Percentiles rank a stretch among this genome's conserved stretches.
Conservation (phyloP, 1,284 basidiomycete species). For the Microbotryum scabiosae region DNA sequence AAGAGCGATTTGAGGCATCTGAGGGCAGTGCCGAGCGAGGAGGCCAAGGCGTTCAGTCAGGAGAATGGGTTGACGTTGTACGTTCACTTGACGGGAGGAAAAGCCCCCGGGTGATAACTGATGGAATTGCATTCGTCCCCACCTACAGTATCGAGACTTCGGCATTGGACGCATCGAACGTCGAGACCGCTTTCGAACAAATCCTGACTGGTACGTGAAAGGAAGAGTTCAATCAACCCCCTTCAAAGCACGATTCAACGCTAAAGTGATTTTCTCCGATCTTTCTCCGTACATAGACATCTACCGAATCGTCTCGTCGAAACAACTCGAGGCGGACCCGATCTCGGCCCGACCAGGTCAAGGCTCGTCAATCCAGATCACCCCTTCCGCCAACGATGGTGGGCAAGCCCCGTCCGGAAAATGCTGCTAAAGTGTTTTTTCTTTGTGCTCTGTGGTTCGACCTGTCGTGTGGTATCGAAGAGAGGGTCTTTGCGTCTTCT, state of each 20-base stretch:
- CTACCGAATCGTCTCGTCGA: slow-evolving; percentile 87
- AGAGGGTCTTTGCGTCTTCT: no score
- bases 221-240: no score
- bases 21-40: slow-evolving; percentile 86
- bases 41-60: slow-evolving; percentile 34
- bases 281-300: slow-evolving; percentile 54
- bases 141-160: slow-evolving; percentile 79
- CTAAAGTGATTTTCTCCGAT: not conserved
- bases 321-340: slow-evolving; percentile 70
- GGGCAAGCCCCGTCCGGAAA: slow-evolving; percentile 28
- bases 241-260: not conserved
- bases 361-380: slow-evolving; percentile 45
- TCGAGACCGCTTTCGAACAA: slow-evolving; percentile 93
- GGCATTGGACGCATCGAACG: slow-evolving; percentile 97
- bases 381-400: slow-evolving; percentile 55
- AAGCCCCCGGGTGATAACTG: not conserved
- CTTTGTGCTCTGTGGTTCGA: not conserved
- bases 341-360: slow-evolving; percentile 44
- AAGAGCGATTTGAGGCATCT: slow-evolving; percentile 98
- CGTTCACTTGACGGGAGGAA: not conserved
- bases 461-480: not conserved
- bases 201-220: slow-evolving; percentile 72
- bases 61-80: slow-evolving; percentile 36
- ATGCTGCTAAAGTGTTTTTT: slow-evolving; percentile 30
- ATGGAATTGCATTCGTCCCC: not conserved